A percentile compares a stretch with the other conserved stretches of the same genome.
Evolutionary conservation across 306 rosid species (phyloP).

Genomic region (Bauhinia variegata): DNA sequence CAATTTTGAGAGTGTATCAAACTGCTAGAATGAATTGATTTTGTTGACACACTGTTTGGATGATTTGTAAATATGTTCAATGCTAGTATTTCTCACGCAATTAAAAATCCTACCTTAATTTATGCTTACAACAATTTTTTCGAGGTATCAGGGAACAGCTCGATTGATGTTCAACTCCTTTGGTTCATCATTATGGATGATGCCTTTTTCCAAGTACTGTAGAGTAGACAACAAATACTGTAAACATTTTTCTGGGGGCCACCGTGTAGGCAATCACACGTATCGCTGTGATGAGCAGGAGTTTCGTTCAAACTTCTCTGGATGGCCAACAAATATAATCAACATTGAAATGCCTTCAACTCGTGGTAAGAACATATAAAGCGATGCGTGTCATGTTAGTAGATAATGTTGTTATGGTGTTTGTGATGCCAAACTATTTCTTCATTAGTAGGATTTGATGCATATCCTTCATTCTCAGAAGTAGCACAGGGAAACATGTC

Average conservation of each 20-base stretch:
- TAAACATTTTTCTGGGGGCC: constrained; percentile 66
- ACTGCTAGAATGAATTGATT: not conserved
- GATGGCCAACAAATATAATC: constrained; percentile 90
- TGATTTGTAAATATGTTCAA: constrained; percentile 27
- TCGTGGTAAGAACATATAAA: constrained; percentile 55
- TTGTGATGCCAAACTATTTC: constrained; percentile 33
- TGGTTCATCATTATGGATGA: constrained; percentile 91
- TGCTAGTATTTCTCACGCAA: constrained; percentile 24
- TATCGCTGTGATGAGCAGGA: constrained; percentile 84
- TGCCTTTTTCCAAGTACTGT: constrained; percentile 94
- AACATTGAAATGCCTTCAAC: constrained; percentile 86
- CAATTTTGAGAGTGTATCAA: constrained; percentile 9
- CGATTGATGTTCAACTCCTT: constrained; percentile 90
- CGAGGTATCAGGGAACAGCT: constrained; percentile 93
- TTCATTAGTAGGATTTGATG: constrained; percentile 62
- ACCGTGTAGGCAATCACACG: constrained; percentile 40
- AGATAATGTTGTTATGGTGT: constrained; percentile 33
- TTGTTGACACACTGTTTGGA: constrained; percentile 19
- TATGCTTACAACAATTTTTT: constrained; percentile 43
- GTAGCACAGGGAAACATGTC: constrained; percentile 64
- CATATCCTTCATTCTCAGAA: constrained; percentile 75
- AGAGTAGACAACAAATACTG: constrained; percentile 64
- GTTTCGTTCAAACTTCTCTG: constrained; percentile 63
- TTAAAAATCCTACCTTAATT: constrained; percentile 44
- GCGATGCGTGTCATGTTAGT: constrained; percentile 32